Percentiles rank a stretch among this genome's conserved stretches.
Conservation (phyloP, 441 rosid genomes). For the Biscutella laevigata region DNA sequence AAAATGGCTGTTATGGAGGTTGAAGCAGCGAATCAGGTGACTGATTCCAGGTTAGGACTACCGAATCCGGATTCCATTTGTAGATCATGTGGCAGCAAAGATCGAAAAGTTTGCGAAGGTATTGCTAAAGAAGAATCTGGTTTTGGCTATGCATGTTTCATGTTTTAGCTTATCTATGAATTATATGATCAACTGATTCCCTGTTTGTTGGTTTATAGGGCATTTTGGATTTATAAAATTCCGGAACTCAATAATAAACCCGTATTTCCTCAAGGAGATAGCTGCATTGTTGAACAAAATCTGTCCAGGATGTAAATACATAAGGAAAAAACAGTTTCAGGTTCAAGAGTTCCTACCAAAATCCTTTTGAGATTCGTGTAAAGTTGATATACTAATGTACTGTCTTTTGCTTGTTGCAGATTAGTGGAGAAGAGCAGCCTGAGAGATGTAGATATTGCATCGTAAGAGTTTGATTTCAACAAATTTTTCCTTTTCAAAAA, state of each 20-base stretch:
- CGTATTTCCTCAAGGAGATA: conserved; percentile 66
- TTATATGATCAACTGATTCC: too few species aligned
- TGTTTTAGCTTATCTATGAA: not conserved
- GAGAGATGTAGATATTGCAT: conserved; percentile 73
- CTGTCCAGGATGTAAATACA: conserved; percentile 84
- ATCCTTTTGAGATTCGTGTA: not conserved
- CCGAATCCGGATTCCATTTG: conserved; percentile 64
- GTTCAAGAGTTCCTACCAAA: conserved; percentile 31
- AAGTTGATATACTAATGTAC: not conserved
- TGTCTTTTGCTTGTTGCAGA: conserved; percentile 36
- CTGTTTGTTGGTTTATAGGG: conserved; percentile 34
- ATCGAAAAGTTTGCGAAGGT: conserved; percentile 74
- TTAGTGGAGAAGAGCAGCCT: conserved; percentile 28
- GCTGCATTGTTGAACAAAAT: conserved; percentile 56
- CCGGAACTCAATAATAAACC: conserved; percentile 47
- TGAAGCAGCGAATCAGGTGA: conserved; percentile 45
- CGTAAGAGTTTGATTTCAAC: conserved; percentile 37
- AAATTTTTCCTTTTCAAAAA: not conserved
- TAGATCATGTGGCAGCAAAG: conserved; percentile 58
- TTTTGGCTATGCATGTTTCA: not conserved
- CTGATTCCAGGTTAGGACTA: conserved; percentile 69
- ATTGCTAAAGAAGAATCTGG: conserved; percentile 1
- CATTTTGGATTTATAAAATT: conserved; percentile 77
- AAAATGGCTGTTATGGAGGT: conserved; percentile 41
- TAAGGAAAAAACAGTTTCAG: conserved; percentile 56